A percentile compares a stretch with the other conserved stretches of the same genome.
These are phyloP conservation scores for Astrephomene gubernaculifera DNA, from an alignment of 139 green algal species.

Conservation along the genomic window DNA sequence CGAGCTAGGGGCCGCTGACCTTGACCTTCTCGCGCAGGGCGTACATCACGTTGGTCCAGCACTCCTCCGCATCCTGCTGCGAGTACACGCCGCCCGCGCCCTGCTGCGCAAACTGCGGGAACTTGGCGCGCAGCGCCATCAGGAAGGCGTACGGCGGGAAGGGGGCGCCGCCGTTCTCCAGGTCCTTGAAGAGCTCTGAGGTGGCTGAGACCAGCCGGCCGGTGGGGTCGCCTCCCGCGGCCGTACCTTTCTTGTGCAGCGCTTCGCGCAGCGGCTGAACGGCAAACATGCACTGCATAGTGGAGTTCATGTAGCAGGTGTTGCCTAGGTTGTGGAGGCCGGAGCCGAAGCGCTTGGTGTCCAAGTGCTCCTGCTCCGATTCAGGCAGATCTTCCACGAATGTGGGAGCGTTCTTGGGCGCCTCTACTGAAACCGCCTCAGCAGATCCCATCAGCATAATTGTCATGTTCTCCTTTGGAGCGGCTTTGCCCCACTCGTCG, in stretches of 20 bases:
- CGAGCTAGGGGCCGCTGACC: constrained; percentile 61
- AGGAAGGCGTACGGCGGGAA: constrained; percentile 90
- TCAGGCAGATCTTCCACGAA: constrained; percentile 98
- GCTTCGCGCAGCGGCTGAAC: constrained; percentile 59
- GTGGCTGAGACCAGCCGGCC: constrained; percentile 68
- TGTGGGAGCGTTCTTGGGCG: constrained; percentile 71
- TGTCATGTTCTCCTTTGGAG: constrained; percentile 86
- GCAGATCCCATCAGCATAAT: constrained; percentile 98
- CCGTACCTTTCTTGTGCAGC: neutral
- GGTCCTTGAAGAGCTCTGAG: constrained; percentile 84
- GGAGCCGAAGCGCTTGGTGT: constrained; percentile 77
- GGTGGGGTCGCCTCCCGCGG: constrained; percentile 3
- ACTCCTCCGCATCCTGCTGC: constrained; percentile 99
- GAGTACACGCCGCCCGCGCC: constrained; percentile 76
- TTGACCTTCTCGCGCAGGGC: constrained; percentile 79
- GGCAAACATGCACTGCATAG: constrained; percentile 89
- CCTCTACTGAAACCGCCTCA: constrained; percentile 76
- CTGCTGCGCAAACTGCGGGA: constrained; percentile 95
- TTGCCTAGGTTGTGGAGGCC: constrained; percentile 97
- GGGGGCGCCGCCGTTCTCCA: constrained; percentile 68
- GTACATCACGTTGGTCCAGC: constrained; percentile 92
- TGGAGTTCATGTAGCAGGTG: constrained; percentile 99
- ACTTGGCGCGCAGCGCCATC: constrained; percentile 82
- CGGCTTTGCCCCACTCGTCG: constrained; percentile 89
- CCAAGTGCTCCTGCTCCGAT: constrained; percentile 75